Evolutionary conservation across 441 rosid species (phyloP).

Genomic region (Bruguiera hainesii): DNA sequence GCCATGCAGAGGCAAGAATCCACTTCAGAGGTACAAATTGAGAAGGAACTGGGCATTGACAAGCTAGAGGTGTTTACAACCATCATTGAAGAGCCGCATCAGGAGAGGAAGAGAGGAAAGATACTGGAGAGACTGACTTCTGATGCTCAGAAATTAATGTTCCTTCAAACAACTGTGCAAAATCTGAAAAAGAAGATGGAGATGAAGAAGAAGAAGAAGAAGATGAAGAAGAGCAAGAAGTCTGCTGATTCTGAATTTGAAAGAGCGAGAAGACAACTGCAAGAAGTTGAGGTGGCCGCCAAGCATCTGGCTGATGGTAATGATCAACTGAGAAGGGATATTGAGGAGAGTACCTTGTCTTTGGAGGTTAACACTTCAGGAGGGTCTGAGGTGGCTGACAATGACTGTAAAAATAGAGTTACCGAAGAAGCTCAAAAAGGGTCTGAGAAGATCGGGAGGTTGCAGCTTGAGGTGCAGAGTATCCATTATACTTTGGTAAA

Average conservation of each 20-base stretch:
- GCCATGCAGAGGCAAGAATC: constrained; percentile 37
- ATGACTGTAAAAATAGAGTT: constrained; percentile 37
- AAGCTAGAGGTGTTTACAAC: constrained; percentile 53
- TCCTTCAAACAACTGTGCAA: constrained; percentile 51
- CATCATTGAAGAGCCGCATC: constrained; percentile 29
- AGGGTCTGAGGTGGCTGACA: constrained; percentile 35
- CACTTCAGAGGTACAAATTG: constrained; percentile 36
- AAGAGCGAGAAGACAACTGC: constrained; percentile 51
- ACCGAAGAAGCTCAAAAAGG: constrained; percentile 53
- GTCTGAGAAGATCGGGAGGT: constrained; percentile 69
- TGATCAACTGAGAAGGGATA: constrained; percentile 46
- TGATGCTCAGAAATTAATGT: constrained; percentile 56
- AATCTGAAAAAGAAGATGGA: constrained; percentile 65
- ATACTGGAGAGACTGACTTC: constrained; percentile 68
- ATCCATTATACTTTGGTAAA: constrained; percentile 54
- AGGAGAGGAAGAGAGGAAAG: constrained; percentile 43
- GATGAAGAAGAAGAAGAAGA: constrained; percentile 46
- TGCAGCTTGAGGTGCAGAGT: constrained; percentile 77
- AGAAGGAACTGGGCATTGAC: constrained; percentile 54
- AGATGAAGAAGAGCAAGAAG: constrained; percentile 48
- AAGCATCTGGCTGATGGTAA: constrained; percentile 48
- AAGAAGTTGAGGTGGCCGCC: constrained; percentile 64
- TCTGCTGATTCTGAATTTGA: constrained; percentile 44
- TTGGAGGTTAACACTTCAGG: constrained; percentile 20
- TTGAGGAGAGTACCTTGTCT: constrained; percentile 38